Evolutionary conservation across 129 eudicot genomes (phyloP).

Genomic region (Chrysanthemum lavandulifolium): DNA sequence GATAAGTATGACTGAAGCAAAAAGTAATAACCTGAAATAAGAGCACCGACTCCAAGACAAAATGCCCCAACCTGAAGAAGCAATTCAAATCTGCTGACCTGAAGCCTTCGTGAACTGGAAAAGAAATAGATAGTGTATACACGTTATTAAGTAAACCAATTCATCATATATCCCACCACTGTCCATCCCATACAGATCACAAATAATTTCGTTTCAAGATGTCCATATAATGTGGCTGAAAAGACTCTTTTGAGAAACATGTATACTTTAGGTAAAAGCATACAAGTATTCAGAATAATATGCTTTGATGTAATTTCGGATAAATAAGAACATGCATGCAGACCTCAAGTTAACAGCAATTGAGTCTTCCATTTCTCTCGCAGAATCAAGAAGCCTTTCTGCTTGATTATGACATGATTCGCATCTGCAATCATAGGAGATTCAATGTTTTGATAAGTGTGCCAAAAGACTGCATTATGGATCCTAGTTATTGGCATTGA

Average conservation of each 20-base stretch:
- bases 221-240: neutral
- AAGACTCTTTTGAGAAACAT: neutral
- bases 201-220: neutral
- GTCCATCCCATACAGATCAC: neutral
- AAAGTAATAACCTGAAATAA: conserved; percentile 70
- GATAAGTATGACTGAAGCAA: conserved; percentile 8
- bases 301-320: conserved; percentile 1
- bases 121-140: conserved; percentile 10
- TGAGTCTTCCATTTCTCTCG: conserved; percentile 99
- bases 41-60: conserved; percentile 88
- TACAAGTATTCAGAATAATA: neutral
- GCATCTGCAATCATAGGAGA: conserved; percentile 55
- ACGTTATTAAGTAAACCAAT: neutral
- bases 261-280: neutral
- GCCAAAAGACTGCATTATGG: neutral
- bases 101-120: conserved; percentile 92
- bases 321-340: conserved; percentile 19
- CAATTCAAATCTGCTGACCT: conserved; percentile 93
- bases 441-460: conserved; percentile 3
- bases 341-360: conserved; percentile 95
- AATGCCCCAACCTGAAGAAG: conserved; percentile 98
- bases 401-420: conserved; percentile 99
- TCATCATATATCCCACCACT: neutral
- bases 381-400: conserved; percentile 98
- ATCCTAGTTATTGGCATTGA: neutral